A percentile compares a stretch with the other conserved stretches of the same genome.
phyloP scores from a whole-genome alignment of 129 eudicot genomes.

The Oenanthe sinensis region DNA sequence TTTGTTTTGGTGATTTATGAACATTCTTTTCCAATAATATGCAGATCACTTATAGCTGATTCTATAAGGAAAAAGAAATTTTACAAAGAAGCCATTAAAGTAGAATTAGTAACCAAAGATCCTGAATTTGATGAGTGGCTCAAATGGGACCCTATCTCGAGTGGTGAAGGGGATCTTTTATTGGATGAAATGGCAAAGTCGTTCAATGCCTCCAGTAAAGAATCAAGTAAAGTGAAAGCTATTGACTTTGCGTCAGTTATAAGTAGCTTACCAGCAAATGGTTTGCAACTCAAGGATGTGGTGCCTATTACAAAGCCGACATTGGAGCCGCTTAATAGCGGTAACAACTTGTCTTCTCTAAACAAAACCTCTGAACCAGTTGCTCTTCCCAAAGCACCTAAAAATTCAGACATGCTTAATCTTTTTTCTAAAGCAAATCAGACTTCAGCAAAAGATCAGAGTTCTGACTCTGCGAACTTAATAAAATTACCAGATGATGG shows the following conservation, averaged over 20 bases:
- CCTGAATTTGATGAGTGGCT: conserved; percentile 59
- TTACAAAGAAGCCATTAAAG: conserved; percentile 66
- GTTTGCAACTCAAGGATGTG: conserved; percentile 45
- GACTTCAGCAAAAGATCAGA: conserved; percentile 7
- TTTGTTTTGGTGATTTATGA: background rate
- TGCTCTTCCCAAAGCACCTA: conserved; percentile 11
- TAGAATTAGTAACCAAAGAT: conserved; percentile 40
- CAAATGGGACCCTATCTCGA: conserved; percentile 90
- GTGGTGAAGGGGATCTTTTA: conserved; percentile 84
- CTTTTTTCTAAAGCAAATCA: conserved; percentile 16
- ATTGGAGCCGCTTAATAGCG: conserved; percentile 14
- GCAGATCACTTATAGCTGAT: conserved; percentile 60
- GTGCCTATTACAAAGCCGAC: conserved; percentile 16
- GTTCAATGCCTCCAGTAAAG: conserved; percentile 39
- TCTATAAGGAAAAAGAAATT: conserved; percentile 64
- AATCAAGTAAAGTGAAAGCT: conserved; percentile 33
- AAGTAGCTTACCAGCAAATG: conserved; percentile 51
- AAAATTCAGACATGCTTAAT: conserved; percentile 19
- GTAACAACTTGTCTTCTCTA: conserved; percentile 6
- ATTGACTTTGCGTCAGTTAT: conserved; percentile 44
- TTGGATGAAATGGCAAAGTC: conserved; percentile 77
- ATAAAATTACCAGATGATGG: conserved; percentile 8
- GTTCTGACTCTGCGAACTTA: conserved; percentile 7
- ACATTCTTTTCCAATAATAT: conserved; percentile 9
- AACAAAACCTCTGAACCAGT: conserved; percentile 10